Evolutionary conservation across 164 flowering plant genomes (phyloP).

Genomic region (Nymphaea colorata): DNA sequence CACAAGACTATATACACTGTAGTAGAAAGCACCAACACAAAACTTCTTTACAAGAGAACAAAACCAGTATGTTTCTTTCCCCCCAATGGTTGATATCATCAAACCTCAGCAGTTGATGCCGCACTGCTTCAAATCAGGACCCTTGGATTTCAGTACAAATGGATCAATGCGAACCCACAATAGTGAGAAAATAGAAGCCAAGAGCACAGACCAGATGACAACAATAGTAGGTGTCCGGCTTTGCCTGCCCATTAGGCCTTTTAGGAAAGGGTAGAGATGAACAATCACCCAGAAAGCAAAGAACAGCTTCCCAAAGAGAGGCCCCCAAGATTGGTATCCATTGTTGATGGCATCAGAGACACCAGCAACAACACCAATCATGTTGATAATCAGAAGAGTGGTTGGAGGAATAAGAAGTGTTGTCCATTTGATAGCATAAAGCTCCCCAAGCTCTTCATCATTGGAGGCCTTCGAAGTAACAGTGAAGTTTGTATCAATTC

Average conservation of each 20-base stretch:
- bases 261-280: conserved; percentile 84
- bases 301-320: conserved; percentile 78
- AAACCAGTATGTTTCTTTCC: no score
- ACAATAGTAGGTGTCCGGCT: conserved; percentile 89
- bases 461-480: conserved; percentile 69
- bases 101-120: conserved; percentile 61
- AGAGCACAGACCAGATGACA: conserved; percentile 72
- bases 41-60: no score
- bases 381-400: conserved; percentile 65
- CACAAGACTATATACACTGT: no score
- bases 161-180: conserved; percentile 90
- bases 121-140: conserved; percentile 65
- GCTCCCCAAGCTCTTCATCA: conserved; percentile 73
- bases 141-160: conserved; percentile 65
- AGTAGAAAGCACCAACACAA: no score
- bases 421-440: conserved; percentile 79
- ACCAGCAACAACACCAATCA: conserved; percentile 81
- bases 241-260: conserved; percentile 86
- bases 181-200: conserved; percentile 87
- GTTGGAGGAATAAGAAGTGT: conserved; percentile 82
- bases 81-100: no score
- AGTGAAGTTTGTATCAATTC: conserved; percentile 77
- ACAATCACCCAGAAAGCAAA: conserved; percentile 80
- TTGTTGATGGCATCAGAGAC: conserved; percentile 87
- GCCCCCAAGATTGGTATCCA: conserved; percentile 79